Percentiles rank a stretch among this genome's conserved stretches.
phyloP scores from a whole-genome alignment of 2,329 filamentous ascomycete species.

The Tetracladium maxilliforme region DNA sequence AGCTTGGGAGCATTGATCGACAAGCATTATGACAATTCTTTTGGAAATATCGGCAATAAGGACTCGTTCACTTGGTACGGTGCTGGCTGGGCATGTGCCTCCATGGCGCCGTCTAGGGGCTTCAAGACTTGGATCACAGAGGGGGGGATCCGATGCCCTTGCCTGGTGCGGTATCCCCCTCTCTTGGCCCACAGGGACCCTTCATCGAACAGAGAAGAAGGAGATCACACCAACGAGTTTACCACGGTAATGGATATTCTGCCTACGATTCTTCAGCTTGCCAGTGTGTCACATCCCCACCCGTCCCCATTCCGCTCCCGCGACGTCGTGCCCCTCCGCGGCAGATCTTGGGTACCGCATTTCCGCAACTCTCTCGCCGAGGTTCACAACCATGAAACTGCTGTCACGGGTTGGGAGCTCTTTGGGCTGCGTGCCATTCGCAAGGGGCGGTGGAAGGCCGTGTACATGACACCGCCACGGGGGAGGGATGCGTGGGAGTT shows the following conservation, averaged over 20 bases:
- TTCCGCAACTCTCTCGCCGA: neutral
- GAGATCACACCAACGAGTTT: conserved; percentile 13
- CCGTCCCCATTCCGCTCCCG: conserved; percentile 9
- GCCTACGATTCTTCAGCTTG: conserved; percentile 15
- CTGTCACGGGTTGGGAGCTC: conserved; percentile 15
- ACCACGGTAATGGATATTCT: conserved; percentile 17
- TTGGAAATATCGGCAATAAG: conserved; percentile 39
- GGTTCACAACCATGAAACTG: conserved; percentile 5
- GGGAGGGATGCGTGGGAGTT: conserved; percentile 12
- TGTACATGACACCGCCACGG: conserved; percentile 10
- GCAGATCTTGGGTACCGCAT: conserved; percentile 16
- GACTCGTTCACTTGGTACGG: conserved; percentile 46
- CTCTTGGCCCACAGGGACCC: conserved; percentile 10
- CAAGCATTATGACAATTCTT: conserved; percentile 39
- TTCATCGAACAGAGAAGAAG: too few species aligned
- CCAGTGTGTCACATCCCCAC: conserved; percentile 11
- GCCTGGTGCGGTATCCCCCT: conserved; percentile 13
- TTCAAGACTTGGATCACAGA: conserved; percentile 25
- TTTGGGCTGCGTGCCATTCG: conserved; percentile 17
- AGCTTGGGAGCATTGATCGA: conserved; percentile 35
- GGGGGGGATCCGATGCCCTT: conserved; percentile 18
- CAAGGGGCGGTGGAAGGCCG: conserved; percentile 16
- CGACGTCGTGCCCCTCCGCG: conserved; percentile 10
- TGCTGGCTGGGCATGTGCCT: conserved; percentile 35
- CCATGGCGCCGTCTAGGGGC: conserved; percentile 28